Percentiles rank a stretch among this genome's conserved stretches.
Conservation (phyloP, 106 monocot species). For the Platanthera guangdongensis region DNA sequence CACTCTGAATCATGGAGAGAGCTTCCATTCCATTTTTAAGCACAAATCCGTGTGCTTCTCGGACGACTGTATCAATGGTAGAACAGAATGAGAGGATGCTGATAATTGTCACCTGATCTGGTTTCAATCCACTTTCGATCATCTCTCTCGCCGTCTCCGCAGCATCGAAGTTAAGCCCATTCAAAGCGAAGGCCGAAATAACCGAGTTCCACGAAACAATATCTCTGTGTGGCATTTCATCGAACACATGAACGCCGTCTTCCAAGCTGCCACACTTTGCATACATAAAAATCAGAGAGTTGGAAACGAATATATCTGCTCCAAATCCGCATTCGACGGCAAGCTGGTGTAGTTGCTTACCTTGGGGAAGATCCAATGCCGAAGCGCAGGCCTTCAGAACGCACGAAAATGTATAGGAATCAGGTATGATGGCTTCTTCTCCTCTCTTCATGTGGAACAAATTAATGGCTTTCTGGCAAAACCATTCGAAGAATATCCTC, state of each 20-base stretch:
- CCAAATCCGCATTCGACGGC: slow-evolving; percentile 17
- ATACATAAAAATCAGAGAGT: slow-evolving; percentile 49
- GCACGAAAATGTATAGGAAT: slow-evolving; percentile 45
- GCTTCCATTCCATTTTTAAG: slow-evolving; percentile 21
- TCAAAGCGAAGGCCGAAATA: slow-evolving; percentile 22
- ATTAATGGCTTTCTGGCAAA: slow-evolving; percentile 26
- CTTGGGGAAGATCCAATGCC: slow-evolving; percentile 12
- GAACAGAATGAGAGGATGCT: slow-evolving; percentile 11
- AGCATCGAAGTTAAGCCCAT: slow-evolving; percentile 37
- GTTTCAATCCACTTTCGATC: slow-evolving; percentile 30
- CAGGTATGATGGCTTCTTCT: slow-evolving; percentile 12
- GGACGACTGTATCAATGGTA: slow-evolving; percentile 5
- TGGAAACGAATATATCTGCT: slow-evolving; percentile 39
- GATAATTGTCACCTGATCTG: slow-evolving; percentile 37
- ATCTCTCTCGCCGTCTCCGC: slow-evolving; percentile 20
- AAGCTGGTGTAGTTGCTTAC: slow-evolving; percentile 30
- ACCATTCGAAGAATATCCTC: slow-evolving; percentile 35
- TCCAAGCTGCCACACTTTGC: slow-evolving; percentile 39
- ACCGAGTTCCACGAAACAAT: slow-evolving; percentile 61
- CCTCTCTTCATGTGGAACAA: slow-evolving; percentile 24
- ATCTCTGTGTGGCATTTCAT: slow-evolving; percentile 42
- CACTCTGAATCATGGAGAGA: slow-evolving; percentile 17
- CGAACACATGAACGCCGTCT: slow-evolving; percentile 25
- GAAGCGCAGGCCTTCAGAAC: slow-evolving; percentile 44
- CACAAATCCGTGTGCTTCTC: slow-evolving; percentile 38